Base-by-base conservation (phyloP, 2,329 filamentous ascomycete genomes). In the Scedosporium apiospermum region DNA sequence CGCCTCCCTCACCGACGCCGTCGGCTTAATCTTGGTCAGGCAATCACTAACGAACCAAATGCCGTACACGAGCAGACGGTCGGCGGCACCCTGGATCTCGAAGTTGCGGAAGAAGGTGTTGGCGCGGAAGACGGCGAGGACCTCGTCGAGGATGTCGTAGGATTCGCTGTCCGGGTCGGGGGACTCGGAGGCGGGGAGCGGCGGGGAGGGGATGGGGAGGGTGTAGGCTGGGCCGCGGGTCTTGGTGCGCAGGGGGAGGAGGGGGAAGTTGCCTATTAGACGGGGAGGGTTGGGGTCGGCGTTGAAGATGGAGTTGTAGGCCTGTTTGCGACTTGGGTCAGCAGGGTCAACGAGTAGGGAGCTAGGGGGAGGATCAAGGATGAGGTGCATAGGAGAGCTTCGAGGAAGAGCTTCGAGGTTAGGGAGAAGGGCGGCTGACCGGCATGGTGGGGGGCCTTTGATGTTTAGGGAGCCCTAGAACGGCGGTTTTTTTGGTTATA, bases 81-180 rank as follows among this genome's bases (percentile, higher is more conserved):
- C 95, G 64, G 95, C 93, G 27, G 91, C 90, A 14, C 95, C 95
- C 78, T 96, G 93, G 80, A 98, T 96, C 82, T 98, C 95, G 71
- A 99, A 99, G 83, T 98, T 99, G 71, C 95, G 90, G 83, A 98
- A 99, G 77, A 99, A 93, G 65, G 93, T 97, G 81, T 99, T 98
- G 70, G 95, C 93, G 67, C 95, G 91, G 83, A 98, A 99, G 59
- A 98, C 85, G 12, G 88, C 84, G 62, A 99, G 84, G 60, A 96
- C 87, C 80, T 99, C 95, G 78, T 99, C 95, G 62, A 98, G 84
- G 65, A 95, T 90, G 79, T 99, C 95, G 82, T 98, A 98, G 71
- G 89, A 93, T 75, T 96, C 91, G 76, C 86, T 88, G 75, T 95
- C 91, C 59, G 92, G 88, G 74, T 97, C 91, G 69, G 80, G 88